Evolutionary conservation across 306 rosid genomes (phyloP).

Genomic region (Gynostemma pentaphyllum): DNA sequence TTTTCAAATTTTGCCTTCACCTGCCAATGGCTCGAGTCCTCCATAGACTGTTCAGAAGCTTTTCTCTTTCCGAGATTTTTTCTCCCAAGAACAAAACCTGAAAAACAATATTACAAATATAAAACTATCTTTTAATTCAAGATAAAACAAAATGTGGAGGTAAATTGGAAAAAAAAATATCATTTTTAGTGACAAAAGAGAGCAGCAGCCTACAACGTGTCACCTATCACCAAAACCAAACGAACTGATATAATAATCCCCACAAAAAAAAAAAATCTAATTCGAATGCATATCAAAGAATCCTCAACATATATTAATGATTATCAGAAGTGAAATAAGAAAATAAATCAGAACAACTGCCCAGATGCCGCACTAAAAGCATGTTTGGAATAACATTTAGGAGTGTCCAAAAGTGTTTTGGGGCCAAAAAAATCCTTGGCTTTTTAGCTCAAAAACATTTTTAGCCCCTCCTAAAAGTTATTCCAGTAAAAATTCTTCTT

Average conservation of each 20-base stretch:
- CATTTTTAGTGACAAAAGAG: neutral
- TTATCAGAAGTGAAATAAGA: neutral
- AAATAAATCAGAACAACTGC: neutral
- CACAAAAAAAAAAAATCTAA: neutral
- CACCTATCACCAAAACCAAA: too few relatives aligned
- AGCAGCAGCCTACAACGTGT: too few relatives aligned
- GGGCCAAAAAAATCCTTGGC: too few relatives aligned
- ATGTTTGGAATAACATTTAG: too few relatives aligned
- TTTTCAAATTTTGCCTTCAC: slow-evolving; percentile 39
- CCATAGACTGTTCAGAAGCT: slow-evolving; percentile 12
- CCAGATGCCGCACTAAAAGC: neutral
- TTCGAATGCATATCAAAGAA: neutral
- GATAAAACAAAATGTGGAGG: neutral
- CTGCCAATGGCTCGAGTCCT: slow-evolving; percentile 40
- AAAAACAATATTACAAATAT: neutral
- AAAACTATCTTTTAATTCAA: neutral
- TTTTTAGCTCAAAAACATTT: too few relatives aligned
- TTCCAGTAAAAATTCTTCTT: too few relatives aligned
- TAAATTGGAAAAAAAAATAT: neutral
- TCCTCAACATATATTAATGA: neutral
- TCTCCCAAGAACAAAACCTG: slow-evolving; percentile 69
- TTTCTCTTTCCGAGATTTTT: slow-evolving; percentile 25
- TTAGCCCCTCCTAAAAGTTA: too few relatives aligned
- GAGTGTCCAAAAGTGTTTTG: too few relatives aligned
- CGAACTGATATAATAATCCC: neutral